A percentile compares a stretch with the other conserved stretches of the same genome.
Conservation (phyloP, 2,329 filamentous ascomycete genomes). For the Nothopassalora personata region DNA sequence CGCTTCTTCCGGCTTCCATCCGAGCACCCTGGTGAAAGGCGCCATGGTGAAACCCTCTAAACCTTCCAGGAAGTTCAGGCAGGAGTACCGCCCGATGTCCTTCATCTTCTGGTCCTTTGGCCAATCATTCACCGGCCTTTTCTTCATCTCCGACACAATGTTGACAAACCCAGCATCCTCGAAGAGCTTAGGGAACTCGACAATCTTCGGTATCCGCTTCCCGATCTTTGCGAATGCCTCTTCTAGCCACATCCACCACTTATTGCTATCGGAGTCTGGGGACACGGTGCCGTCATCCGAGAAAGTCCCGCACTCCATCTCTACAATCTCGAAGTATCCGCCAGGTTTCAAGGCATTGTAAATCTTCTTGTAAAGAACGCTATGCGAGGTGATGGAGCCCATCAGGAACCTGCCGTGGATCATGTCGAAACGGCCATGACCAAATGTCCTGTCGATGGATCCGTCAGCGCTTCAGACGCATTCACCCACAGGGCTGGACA, state of each 20-base stretch:
- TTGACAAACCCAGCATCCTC: conserved; percentile 22
- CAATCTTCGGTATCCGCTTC: conserved; percentile 11
- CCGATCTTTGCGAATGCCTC: conserved; percentile 16
- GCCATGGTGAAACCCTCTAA: conserved; percentile 41
- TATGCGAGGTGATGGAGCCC: conserved; percentile 21
- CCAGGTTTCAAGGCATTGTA: conserved; percentile 36
- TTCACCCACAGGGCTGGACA: conserved; percentile 20
- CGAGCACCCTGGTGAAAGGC: conserved; percentile 37
- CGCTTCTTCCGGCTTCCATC: conserved; percentile 41
- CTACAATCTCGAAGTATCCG: conserved; percentile 41
- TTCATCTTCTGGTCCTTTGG: conserved; percentile 23
- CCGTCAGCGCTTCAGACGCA: conserved; percentile 29
- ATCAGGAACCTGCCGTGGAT: conserved; percentile 38
- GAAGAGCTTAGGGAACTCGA: conserved; percentile 9
- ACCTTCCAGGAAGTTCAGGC: conserved; percentile 30
- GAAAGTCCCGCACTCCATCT: conserved; percentile 38
- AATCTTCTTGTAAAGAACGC: conserved; percentile 27
- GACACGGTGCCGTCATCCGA: conserved; percentile 38
- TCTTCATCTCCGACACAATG: conserved; percentile 15
- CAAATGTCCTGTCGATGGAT: conserved; percentile 39
- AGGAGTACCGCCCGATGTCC: conserved; percentile 18
- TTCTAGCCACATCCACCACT: conserved; percentile 17
- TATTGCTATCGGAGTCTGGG: conserved; percentile 16
- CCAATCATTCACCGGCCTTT: conserved; percentile 22
- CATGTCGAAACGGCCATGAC: conserved; percentile 36